These are phyloP conservation scores for Claviceps sorghi DNA, from an alignment of 2,329 filamentous ascomycete genomes.

Conservation along the genomic window DNA sequence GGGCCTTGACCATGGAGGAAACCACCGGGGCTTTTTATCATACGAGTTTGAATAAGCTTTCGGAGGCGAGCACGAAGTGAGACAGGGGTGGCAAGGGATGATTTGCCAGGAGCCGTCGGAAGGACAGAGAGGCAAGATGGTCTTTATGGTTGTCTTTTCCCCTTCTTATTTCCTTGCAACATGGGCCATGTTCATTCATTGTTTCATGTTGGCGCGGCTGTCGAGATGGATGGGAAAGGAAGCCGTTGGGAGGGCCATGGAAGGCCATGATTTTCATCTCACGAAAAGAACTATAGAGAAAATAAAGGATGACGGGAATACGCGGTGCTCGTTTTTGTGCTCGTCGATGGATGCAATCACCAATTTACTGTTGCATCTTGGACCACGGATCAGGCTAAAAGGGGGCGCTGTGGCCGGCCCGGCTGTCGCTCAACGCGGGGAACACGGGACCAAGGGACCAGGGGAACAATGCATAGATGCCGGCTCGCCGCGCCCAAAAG, in stretches of 20 bases:
- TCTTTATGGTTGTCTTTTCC: not conserved
- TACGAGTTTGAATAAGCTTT: slow-evolving; percentile 6
- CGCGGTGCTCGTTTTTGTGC: too few species aligned
- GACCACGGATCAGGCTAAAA: too few species aligned
- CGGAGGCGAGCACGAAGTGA: not conserved
- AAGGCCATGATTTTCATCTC: not conserved
- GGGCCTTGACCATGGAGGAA: slow-evolving; percentile 3
- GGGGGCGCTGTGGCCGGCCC: too few species aligned
- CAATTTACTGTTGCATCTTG: too few species aligned
- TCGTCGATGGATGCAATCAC: too few species aligned
- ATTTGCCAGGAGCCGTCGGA: not conserved
- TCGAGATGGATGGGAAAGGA: not conserved
- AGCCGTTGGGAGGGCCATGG: not conserved
- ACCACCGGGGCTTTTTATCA: slow-evolving; percentile 6
- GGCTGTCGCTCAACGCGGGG: too few species aligned
- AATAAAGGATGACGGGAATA: not conserved
- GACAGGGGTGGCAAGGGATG: not conserved
- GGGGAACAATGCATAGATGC: too few species aligned
- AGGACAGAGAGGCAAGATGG: not conserved
- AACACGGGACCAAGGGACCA: too few species aligned
- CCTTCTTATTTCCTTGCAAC: not conserved
- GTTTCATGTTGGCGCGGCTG: not conserved
- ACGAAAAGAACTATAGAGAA: not conserved
- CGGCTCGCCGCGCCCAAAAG: too few species aligned
- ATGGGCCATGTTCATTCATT: not conserved